A percentile compares a stretch with the other conserved stretches of the same genome.
phyloP scores from a whole-genome alignment of 768 basidiomycete genomes.

The Xerocomellus intermedius region DNA sequence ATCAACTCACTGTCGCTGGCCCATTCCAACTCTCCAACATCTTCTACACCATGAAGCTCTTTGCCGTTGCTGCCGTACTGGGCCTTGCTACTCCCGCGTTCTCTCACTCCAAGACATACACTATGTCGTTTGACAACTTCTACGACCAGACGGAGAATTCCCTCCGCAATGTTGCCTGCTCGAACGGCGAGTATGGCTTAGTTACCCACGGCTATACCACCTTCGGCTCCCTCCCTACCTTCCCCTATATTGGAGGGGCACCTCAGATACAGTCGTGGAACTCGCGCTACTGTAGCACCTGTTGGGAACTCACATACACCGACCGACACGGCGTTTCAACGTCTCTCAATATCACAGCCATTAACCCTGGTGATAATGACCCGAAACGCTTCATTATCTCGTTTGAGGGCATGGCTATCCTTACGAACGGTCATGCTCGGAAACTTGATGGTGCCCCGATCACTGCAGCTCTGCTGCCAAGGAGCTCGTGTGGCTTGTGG shows the following conservation, averaged over 20 bases:
- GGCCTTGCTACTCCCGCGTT: constrained; percentile 7
- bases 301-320: constrained; percentile 57
- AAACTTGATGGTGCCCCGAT: constrained; percentile 27
- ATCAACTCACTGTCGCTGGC: background rate
- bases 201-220: background rate
- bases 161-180: constrained; percentile 47
- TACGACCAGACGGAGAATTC: constrained; percentile 48
- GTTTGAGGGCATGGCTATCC: constrained; percentile 33
- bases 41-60: constrained; percentile 8
- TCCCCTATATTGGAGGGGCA: constrained; percentile 52
- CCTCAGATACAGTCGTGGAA: constrained; percentile 50
- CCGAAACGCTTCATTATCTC: constrained; percentile 37
- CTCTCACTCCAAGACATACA: constrained; percentile 12
- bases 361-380: constrained; percentile 43
- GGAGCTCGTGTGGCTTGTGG: constrained; percentile 11
- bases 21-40: background rate
- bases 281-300: constrained; percentile 54
- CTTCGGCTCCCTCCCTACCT: background rate
- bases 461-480: constrained; percentile 18
- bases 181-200: constrained; percentile 45
- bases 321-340: constrained; percentile 25
- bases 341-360: constrained; percentile 48
- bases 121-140: constrained; percentile 42
- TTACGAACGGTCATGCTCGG: constrained; percentile 32
- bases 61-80: background rate